Evolutionary conservation across 495 filamentous ascomycete species (phyloP), one percentile per base, ranked within the genome.

Genomic region (Aspergillus ellipticus): DNA sequence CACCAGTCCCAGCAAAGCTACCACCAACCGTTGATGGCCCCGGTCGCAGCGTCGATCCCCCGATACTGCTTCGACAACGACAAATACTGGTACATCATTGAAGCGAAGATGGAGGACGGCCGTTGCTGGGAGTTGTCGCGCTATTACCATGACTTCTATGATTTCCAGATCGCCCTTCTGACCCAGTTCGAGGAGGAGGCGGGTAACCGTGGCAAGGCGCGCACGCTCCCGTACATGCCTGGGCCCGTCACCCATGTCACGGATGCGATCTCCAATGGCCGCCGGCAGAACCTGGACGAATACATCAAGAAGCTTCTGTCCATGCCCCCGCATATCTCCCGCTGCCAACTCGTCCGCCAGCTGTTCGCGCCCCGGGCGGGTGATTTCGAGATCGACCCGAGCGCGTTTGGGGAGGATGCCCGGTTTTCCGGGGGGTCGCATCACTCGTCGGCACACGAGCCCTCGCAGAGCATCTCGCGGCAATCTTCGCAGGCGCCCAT

Each of bases 41-140:
- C 88, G 10, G 77, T 94, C 42, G 84, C 85, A 28, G 94, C 92
- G 1, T 86, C 83, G 19, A 95, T 98, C 55, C 92, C 95, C 17
- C 82, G 90, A 41, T 98, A 96, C 73, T 96, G 89, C 66, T 97
- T 95, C 66, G 92, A 93, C 48, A 92, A 96, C 66, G 92, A 96
- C 66, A 96, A 96, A 61, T 98, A 97, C 68, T 97, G 94, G 91
- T 98, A 97, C 67, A 89, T 96, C 50, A 90, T 98, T 53, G 93
- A 97, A 65, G 90, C 89, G 22, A 78, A 85, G 60, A 85, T 98
- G 74, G 92, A 96, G 59, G 92, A 97, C 67, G 92, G 91, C 35
- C 83, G 87, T 42, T 86, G 88, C 62, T 97, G 93, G 92, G 91
- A 95, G 66, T 74, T 98, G 42, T 90, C 89, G 48, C 83, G 94